Percentiles rank a stretch among this genome's conserved stretches.
Evolutionary conservation across 148 eudicot genomes (phyloP).

Genomic region (Camellia lanceoleosa): DNA sequence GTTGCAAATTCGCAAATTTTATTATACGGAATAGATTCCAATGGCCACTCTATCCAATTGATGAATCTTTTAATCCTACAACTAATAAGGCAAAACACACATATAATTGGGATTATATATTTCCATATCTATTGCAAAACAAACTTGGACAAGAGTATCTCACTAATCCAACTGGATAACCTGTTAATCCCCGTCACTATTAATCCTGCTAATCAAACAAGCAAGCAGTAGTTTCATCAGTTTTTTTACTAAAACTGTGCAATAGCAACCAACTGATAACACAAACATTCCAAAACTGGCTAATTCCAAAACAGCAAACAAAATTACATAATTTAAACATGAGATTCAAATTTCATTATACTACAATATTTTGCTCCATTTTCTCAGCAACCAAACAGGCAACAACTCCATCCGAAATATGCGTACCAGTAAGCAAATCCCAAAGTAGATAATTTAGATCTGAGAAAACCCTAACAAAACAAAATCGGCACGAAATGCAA

Average conservation of each 20-base stretch:
- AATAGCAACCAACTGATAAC: not conserved
- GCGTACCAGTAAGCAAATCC: not conserved
- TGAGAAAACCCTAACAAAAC: not conserved
- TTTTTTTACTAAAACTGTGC: not conserved
- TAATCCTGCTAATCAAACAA: not conserved
- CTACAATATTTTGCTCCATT: not conserved
- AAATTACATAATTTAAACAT: not conserved
- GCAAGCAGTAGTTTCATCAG: not conserved
- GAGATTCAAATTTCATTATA: not conserved
- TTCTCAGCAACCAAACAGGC: conserved; percentile 1
- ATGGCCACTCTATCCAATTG: too few relatives aligned
- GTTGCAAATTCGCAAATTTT: too few relatives aligned
- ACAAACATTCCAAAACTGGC: not conserved
- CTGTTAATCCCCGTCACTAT: not conserved
- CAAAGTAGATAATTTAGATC: not conserved
- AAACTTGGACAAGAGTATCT: too few relatives aligned
- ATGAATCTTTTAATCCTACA: too few relatives aligned
- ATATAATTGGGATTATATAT: too few relatives aligned
- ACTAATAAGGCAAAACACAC: too few relatives aligned
- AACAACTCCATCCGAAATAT: not conserved
- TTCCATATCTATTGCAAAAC: too few relatives aligned
- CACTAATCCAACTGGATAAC: too few relatives aligned
- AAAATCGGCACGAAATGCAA: not conserved
- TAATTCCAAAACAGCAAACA: not conserved
- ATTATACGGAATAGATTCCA: too few relatives aligned